Evolutionary conservation across 2,329 filamentous ascomycete species (phyloP).

Genomic region (Aspergillus pseudotamarii): DNA sequence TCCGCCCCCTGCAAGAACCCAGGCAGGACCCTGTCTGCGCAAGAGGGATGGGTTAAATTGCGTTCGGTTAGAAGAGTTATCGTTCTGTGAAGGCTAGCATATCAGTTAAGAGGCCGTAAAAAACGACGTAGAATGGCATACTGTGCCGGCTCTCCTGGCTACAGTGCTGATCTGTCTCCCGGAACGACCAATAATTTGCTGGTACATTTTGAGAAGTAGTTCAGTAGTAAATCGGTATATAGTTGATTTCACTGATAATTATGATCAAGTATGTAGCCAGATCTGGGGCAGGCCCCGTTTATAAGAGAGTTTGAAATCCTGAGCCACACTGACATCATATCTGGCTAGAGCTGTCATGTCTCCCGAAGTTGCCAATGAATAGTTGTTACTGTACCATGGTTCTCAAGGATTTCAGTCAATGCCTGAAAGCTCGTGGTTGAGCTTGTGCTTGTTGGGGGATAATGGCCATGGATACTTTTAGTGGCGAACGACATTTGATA

Average conservation of each 20-base stretch:
- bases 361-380: not conserved
- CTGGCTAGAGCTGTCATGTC: not conserved
- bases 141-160: conserved; percentile 4
- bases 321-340: conserved; percentile 1
- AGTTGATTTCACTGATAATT: too few relatives aligned
- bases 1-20: conserved; percentile 24
- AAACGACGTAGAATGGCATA: not conserved
- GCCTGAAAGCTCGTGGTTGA: not conserved
- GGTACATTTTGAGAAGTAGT: conserved; percentile 4
- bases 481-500: not conserved
- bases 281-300: not conserved
- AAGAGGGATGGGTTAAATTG: conserved; percentile 20
- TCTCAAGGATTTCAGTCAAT: not conserved
- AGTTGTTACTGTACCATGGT: not conserved
- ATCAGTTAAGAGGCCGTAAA: not conserved
- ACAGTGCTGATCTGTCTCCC: conserved; percentile 4
- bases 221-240: not conserved
- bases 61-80: not conserved
- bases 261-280: too few relatives aligned
- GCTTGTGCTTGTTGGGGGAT: not conserved
- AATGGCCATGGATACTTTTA: not conserved
- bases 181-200: conserved; percentile 10
- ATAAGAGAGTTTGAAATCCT: not conserved
- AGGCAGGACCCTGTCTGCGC: conserved; percentile 24
- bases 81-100: conserved; percentile 1